A percentile compares a stretch with the other conserved stretches of the same genome.
Evolutionary conservation across 2,329 filamentous ascomycete genomes (phyloP).

Genomic region (Fusarium redolens): DNA sequence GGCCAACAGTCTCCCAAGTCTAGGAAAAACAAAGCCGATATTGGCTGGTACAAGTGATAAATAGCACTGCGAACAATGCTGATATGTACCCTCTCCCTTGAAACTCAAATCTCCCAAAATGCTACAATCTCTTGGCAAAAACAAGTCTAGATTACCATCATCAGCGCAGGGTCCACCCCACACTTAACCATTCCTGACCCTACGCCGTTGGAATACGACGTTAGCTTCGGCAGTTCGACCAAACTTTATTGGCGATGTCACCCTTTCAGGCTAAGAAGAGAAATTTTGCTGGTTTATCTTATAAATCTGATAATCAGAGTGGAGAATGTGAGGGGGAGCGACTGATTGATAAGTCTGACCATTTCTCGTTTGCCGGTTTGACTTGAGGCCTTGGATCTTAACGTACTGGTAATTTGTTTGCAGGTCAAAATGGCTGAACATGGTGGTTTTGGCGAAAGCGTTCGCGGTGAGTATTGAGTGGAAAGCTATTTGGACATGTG

Average conservation of each 20-base stretch:
- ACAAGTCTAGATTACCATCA: background rate
- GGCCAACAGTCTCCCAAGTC: no score
- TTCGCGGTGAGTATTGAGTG: background rate
- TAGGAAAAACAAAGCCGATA: no score
- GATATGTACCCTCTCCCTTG: background rate
- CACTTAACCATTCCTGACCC: background rate
- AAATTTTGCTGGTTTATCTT: slow-evolving; percentile 3
- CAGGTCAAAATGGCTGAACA: background rate
- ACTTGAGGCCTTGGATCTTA: background rate
- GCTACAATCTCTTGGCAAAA: background rate
- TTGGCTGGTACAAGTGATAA: rapidly evolving
- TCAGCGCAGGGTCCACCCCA: background rate
- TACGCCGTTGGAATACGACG: slow-evolving; percentile 1
- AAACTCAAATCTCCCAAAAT: background rate
- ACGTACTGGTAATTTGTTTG: background rate
- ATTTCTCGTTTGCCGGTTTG: background rate
- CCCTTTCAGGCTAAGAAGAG: background rate
- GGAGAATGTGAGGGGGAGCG: background rate
- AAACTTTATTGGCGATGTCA: background rate
- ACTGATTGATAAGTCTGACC: background rate
- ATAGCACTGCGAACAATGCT: background rate
- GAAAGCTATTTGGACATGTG: rapidly evolving
- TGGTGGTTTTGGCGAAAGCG: background rate
- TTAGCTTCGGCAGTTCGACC: background rate
- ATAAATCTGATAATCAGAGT: slow-evolving; percentile 26